Evolutionary conservation across 352 stramenopile genomes (phyloP), one percentile per base, ranked within the genome.

Genomic region (Blastocystis sp.): DNA sequence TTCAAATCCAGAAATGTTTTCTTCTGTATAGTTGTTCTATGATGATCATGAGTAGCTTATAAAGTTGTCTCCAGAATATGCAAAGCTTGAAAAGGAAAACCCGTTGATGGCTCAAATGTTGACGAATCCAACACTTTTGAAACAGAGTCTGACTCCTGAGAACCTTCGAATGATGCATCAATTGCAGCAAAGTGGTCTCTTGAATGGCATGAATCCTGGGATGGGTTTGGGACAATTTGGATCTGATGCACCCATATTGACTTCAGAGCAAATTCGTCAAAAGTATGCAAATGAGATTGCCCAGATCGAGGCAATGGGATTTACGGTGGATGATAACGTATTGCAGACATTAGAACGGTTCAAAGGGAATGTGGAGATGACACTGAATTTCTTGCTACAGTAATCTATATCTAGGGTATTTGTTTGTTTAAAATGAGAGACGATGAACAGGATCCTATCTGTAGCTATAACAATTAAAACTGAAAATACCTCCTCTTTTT

Each of bases 321-420:
- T 84, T 64, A 64, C 47, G 54, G 73, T 84, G 18, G 73, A 84
- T 45, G 73, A 84, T 43, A 56, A 84, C 1, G 15, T 84, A 43
- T 45, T 84, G 20, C 43, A 66, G 73, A 47, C 55, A 26, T 34
- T 84, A 9, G 15, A 84, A 20, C 73, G 50, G 5, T 84, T 84
- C 53, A 23, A 84, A 23, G 73, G 73, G 50, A 68, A 84, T 64
- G 73, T 84, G 39, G 53, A 84, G 47, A 66, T 59, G 45, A 84
- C 73, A 29, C 15, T 84, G 9, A 66, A 84, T 66, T 84, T 66
- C 73, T 45, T 84, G 39, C 34, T 66, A 13, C 45, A 68, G 50
- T 77, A 59, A n/a, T n/a, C 20, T n/a, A n/a, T n/a, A 59, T 59
- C 50, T 59, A n/a, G 50, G 50, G 50, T 59, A n/a, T 59, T 13